phyloP scores from a whole-genome alignment of 179 eudicot genomes.

The Spinacia oleracea region DNA sequence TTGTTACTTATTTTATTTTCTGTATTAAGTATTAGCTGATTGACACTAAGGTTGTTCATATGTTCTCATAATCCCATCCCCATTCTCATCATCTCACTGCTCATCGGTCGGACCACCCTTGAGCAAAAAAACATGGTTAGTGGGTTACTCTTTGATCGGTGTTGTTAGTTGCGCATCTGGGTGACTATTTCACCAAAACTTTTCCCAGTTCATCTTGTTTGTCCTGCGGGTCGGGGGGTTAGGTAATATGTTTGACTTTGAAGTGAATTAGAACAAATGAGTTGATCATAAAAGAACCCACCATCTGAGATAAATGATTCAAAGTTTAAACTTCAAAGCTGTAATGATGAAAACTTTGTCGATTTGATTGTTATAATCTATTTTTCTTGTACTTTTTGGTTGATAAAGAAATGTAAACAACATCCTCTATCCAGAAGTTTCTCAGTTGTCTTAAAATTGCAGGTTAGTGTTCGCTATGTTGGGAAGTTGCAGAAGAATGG shows the following conservation, averaged over 20 bases:
- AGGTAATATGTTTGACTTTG: background rate
- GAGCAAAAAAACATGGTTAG: background rate
- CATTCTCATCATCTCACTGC: background rate
- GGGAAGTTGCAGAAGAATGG: slow-evolving; percentile 70
- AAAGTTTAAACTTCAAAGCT: background rate
- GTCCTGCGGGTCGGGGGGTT: background rate
- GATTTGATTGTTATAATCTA: background rate
- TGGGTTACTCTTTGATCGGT: background rate
- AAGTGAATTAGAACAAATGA: background rate
- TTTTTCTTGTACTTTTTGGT: background rate
- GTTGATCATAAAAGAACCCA: background rate
- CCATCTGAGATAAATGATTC: background rate
- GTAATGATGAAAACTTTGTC: background rate
- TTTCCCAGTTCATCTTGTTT: background rate
- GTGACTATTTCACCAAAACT: background rate
- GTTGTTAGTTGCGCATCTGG: background rate
- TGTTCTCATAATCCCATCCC: background rate
- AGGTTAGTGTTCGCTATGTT: slow-evolving; percentile 69
- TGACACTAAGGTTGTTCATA: background rate
- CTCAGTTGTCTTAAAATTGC: slow-evolving; percentile 22
- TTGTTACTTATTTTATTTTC: too few relatives aligned
- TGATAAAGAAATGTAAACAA: background rate
- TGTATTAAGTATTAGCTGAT: background rate
- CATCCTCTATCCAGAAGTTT: background rate
- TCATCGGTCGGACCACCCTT: too few relatives aligned